Evolutionary conservation across 2,329 filamentous ascomycete species (phyloP).

Genomic region (Ophiostoma himal-ulmi): DNA sequence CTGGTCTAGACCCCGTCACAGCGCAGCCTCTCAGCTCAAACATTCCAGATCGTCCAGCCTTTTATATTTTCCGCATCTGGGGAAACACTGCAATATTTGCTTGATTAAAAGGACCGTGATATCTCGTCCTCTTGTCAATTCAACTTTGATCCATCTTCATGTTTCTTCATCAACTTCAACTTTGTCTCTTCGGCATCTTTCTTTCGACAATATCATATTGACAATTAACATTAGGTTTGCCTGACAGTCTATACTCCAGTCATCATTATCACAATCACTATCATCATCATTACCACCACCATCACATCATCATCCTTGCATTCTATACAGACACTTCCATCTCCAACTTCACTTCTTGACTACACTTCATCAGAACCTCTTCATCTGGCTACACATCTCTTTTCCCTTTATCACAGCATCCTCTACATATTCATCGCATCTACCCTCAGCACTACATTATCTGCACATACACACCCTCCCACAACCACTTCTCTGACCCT

Average conservation of each 20-base stretch:
- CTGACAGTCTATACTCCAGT: not conserved
- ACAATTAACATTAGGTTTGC: not conserved
- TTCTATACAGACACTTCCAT: not conserved
- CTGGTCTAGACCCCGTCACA: not conserved
- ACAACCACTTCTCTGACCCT: not conserved
- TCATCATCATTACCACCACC: not conserved
- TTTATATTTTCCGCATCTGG: conserved; percentile 1
- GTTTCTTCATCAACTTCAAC: not conserved
- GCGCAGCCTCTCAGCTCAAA: conserved; percentile 3
- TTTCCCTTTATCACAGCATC: not conserved
- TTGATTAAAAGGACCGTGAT: not conserved
- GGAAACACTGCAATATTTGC: not conserved
- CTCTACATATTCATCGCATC: not conserved
- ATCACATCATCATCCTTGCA: not conserved
- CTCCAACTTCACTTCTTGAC: not conserved
- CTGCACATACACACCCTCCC: not conserved
- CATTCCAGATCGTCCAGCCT: conserved; percentile 12
- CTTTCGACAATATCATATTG: not conserved
- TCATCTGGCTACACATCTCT: not conserved
- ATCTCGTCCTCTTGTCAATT: not conserved
- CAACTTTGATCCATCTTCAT: conserved; percentile 10
- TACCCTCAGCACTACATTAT: not conserved
- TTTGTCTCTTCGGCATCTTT: not conserved
- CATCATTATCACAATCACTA: not conserved
- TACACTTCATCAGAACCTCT: not conserved